These are phyloP conservation scores for Naganishia liquefaciens DNA, from an alignment of 1,284 basidiomycete genomes.

Conservation along the genomic window DNA sequence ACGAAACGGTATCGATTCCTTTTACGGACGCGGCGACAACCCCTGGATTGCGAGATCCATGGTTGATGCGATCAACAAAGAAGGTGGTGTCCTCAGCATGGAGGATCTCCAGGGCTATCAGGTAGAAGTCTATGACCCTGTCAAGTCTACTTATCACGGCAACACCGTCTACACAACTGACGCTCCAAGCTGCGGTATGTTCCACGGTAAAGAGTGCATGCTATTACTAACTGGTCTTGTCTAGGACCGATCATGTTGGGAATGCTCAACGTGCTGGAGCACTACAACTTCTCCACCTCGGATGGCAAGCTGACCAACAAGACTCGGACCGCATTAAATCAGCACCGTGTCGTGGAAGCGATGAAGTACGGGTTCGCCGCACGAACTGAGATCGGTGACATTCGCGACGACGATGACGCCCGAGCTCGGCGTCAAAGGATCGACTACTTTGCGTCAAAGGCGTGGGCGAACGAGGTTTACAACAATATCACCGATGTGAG, in stretches of 20 bases:
- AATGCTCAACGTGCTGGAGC: slow-evolving; percentile 50
- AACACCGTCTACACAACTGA: slow-evolving; percentile 79
- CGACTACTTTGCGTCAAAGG: slow-evolving; percentile 68
- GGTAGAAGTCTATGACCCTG: slow-evolving; percentile 69
- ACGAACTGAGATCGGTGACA: slow-evolving; percentile 80
- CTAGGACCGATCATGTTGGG: slow-evolving; percentile 48
- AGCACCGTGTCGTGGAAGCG: slow-evolving; percentile 49
- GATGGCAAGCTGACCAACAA: slow-evolving; percentile 30
- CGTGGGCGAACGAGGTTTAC: slow-evolving; percentile 65
- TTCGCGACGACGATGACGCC: slow-evolving; percentile 60
- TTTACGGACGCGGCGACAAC: slow-evolving; percentile 60
- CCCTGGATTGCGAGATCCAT: slow-evolving; percentile 49
- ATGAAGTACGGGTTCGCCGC: slow-evolving; percentile 49
- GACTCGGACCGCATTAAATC: slow-evolving; percentile 42
- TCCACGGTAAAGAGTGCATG: background rate
- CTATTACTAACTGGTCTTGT: background rate
- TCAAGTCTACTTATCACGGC: slow-evolving; percentile 72
- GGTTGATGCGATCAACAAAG: slow-evolving; percentile 41
- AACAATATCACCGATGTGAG: slow-evolving; percentile 76
- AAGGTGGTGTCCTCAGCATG: slow-evolving; percentile 49
- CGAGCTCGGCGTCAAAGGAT: slow-evolving; percentile 54
- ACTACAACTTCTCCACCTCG: slow-evolving; percentile 34
- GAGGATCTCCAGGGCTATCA: slow-evolving; percentile 59
- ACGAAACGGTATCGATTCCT: slow-evolving; percentile 44
- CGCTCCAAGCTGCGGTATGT: slow-evolving; percentile 72